Evolutionary conservation across 805 yeast species (phyloP).

Genomic region (Candida montana): DNA sequence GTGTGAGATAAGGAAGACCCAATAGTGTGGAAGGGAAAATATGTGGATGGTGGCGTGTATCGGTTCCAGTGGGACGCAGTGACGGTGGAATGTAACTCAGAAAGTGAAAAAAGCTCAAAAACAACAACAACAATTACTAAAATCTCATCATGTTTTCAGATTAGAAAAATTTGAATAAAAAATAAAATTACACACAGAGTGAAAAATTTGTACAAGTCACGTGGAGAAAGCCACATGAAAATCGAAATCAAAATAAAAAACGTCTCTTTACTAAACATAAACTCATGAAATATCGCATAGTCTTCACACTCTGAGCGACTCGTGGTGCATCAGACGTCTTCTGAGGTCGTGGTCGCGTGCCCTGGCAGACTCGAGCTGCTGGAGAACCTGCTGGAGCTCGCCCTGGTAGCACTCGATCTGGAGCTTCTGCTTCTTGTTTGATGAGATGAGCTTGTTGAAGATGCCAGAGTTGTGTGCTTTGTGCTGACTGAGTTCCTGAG

Average conservation of each 20-base stretch:
- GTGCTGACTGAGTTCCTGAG: not conserved
- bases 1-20: not conserved
- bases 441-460: conserved; percentile 5
- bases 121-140: too few relatives aligned
- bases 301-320: not conserved
- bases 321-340: conserved; percentile 14
- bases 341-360: conserved; percentile 18
- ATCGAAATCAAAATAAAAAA: not conserved
- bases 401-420: conserved; percentile 14
- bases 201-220: conserved; percentile 5
- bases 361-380: conserved; percentile 17
- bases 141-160: too few relatives aligned
- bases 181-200: not conserved
- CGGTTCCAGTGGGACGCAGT: too few relatives aligned
- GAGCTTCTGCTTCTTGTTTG: conserved; percentile 8
- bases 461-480: conserved; percentile 2
- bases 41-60: too few relatives aligned
- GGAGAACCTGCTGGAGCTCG: conserved; percentile 12
- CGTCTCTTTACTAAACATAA: too few relatives aligned
- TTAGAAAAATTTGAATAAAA: too few relatives aligned
- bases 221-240: not conserved
- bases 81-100: too few relatives aligned
- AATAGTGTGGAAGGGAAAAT: too few relatives aligned
- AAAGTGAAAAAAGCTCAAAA: not conserved
- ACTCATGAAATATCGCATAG: too few relatives aligned